These are phyloP conservation scores for Boletus sp. DNA, from an alignment of 768 basidiomycete genomes.

Conservation along the genomic window DNA sequence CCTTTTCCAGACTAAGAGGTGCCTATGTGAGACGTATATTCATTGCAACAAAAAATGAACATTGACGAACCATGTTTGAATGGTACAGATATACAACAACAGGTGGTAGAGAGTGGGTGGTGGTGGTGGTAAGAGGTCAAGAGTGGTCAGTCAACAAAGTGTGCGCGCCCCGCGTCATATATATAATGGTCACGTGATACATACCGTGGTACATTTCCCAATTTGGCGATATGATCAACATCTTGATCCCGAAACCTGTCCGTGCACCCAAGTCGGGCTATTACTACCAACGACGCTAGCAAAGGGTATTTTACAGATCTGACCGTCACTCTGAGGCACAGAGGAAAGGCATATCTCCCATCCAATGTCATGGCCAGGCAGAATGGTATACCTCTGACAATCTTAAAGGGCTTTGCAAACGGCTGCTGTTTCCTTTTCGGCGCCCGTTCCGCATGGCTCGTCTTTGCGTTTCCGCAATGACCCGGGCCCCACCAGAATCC, in stretches of 20 bases:
- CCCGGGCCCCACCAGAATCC: too few relatives aligned
- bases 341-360: slow-evolving; percentile 82
- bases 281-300: slow-evolving; percentile 57
- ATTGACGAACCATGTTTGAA: slow-evolving; percentile 26
- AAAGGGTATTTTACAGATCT: slow-evolving; percentile 88
- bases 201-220: slow-evolving; percentile 9
- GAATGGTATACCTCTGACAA: slow-evolving; percentile 44
- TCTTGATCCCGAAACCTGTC: slow-evolving; percentile 2
- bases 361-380: slow-evolving; percentile 83
- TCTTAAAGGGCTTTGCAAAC: too few relatives aligned
- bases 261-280: too few relatives aligned
- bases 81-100: slow-evolving; percentile 20
- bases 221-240: slow-evolving; percentile 15
- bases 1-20: slow-evolving; percentile 31
- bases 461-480: too few relatives aligned
- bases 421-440: too few relatives aligned
- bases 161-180: slow-evolving; percentile 31
- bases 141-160: slow-evolving; percentile 32
- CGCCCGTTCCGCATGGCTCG: too few relatives aligned
- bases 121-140: slow-evolving; percentile 31
- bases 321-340: slow-evolving; percentile 72
- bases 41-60: not conserved
- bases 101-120: slow-evolving; percentile 2
- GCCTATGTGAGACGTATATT: slow-evolving; percentile 1
- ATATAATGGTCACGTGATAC: slow-evolving; percentile 33